A percentile compares a stretch with the other conserved stretches of the same genome.
Evolutionary conservation across 208 protist species (phyloP).

Genomic region (Wallacemonas sp.): DNA sequence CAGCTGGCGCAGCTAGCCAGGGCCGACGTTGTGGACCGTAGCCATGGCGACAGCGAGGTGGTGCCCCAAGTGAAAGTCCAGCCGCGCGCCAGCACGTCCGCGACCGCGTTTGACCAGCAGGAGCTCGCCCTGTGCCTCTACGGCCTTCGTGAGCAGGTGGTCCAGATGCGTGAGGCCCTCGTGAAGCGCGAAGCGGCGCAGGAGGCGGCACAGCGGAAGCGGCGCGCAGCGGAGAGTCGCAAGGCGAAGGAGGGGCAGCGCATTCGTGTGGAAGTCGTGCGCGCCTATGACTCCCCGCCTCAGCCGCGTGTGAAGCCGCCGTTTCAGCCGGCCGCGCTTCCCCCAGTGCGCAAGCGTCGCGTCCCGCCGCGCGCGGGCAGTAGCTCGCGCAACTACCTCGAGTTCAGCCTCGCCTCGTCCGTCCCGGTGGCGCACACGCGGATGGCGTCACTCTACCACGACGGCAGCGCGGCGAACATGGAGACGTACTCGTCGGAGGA

Average conservation of each 20-base stretch:
- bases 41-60: no score
- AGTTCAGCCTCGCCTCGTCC: neutral
- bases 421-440: neutral
- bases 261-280: constrained; percentile 57
- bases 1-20: constrained; percentile 32
- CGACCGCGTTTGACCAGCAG: constrained; percentile 31
- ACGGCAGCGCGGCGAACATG: constrained; percentile 6
- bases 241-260: neutral
- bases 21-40: neutral
- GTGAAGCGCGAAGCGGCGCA: constrained; percentile 30
- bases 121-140: constrained; percentile 72
- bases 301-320: constrained; percentile 60
- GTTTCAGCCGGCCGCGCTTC: constrained; percentile 22
- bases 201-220: constrained; percentile 13
- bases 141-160: constrained; percentile 45
- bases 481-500: constrained; percentile 1
- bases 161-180: constrained; percentile 27
- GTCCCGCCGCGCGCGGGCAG: neutral
- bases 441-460: constrained; percentile 9
- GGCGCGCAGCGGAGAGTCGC: neutral
- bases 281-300: constrained; percentile 50
- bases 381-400: neutral
- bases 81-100: no score
- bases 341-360: neutral
- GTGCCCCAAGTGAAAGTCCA: no score